Percentiles rank a stretch among this genome's conserved stretches.
These are phyloP conservation scores for Fusarium anthophilum DNA, from an alignment of 2,329 filamentous ascomycete species.

Conservation along the genomic window DNA sequence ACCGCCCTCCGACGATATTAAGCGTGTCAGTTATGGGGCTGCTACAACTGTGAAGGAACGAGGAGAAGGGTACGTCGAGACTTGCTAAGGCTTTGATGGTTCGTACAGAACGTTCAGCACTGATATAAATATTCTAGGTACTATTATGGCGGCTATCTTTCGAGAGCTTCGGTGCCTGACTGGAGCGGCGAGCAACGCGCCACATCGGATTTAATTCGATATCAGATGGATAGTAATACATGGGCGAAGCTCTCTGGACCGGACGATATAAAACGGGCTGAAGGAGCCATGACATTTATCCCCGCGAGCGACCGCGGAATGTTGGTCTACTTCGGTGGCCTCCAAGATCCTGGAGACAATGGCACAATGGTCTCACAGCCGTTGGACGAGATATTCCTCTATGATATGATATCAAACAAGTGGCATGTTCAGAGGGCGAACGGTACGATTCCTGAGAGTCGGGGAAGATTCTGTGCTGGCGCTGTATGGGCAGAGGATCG, in stretches of 20 bases:
- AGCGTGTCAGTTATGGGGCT: not conserved
- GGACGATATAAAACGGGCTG: not conserved
- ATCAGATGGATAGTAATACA: not conserved
- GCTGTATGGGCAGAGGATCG: not conserved
- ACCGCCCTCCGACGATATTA: not conserved
- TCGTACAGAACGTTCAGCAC: not conserved
- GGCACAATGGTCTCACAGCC: not conserved
- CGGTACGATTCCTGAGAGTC: not conserved
- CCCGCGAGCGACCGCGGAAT: not conserved
- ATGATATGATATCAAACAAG: not conserved
- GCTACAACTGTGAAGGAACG: not conserved
- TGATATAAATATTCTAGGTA: not conserved
- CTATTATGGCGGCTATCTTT: not conserved
- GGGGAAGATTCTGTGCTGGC: not conserved
- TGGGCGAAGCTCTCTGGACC: not conserved
- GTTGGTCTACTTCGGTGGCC: not conserved
- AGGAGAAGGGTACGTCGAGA: not conserved
- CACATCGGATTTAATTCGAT: not conserved
- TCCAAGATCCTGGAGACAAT: not conserved
- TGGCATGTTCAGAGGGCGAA: not conserved
- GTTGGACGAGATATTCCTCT: not conserved
- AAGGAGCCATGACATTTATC: not conserved
- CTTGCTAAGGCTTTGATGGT: not conserved
- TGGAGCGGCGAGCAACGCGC: not conserved
- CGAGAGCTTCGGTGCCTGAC: not conserved